phyloP scores from a whole-genome alignment of 225 moss, liverwort and hornwort species.

The Ulota crispa region DNA sequence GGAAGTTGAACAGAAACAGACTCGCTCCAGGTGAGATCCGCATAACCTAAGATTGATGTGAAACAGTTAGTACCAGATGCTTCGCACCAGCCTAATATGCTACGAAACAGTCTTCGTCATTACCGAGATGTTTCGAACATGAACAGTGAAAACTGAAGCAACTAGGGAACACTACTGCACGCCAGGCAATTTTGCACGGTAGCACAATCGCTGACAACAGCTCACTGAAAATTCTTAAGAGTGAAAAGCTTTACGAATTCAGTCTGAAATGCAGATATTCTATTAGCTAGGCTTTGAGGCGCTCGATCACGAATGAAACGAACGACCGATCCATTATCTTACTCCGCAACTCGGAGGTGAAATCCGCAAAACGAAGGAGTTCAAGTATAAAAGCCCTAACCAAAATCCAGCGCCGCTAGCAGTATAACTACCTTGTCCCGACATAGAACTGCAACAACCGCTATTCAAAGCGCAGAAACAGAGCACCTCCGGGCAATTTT shows the following conservation, averaged over 20 bases:
- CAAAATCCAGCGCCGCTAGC: background rate
- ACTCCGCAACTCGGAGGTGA: background rate
- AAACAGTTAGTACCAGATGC: constrained; percentile 10
- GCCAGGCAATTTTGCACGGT: background rate
- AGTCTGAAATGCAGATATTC: background rate
- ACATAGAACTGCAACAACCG: background rate
- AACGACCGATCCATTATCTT: background rate
- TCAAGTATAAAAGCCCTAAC: constrained; percentile 8
- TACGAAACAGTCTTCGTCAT: background rate
- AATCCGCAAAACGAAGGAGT: background rate
- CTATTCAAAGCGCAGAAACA: background rate
- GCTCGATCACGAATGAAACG: background rate
- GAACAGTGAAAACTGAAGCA: background rate
- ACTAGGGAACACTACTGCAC: background rate
- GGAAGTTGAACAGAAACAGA: constrained; percentile 80
- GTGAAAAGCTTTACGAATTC: background rate
- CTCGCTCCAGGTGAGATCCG: constrained; percentile 76
- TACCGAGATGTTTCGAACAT: background rate
- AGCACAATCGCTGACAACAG: constrained; percentile 16
- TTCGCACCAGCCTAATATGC: constrained; percentile 1
- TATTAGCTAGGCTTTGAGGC: background rate
- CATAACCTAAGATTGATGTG: constrained; percentile 49
- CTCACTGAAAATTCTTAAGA: background rate
- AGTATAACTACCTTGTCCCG: background rate
- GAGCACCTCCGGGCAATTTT: background rate